Base-by-base conservation (phyloP, 208 protist species). In the Trypanosoma congolense region DNA sequence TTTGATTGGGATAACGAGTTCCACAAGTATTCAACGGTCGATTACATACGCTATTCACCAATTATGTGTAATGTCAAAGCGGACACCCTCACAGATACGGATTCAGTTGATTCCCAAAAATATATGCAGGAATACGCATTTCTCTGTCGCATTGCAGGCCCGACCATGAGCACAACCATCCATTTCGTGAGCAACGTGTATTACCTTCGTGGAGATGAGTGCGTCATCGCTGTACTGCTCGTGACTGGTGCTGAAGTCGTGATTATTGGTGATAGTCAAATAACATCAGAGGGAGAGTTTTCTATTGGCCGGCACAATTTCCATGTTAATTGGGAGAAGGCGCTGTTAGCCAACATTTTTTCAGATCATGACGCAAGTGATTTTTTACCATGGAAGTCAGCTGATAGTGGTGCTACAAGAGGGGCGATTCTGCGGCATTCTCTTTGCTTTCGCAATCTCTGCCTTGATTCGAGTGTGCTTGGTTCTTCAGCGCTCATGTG, bases 371-470 rank as follows among this genome's bases (percentile, higher is more conserved):
- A 38, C 12, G 12, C 6, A 6, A 6, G 33, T 12, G 12, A 38
- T 12, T 38, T 38, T 38, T 12, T 38, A 6, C 33, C 33, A 12
- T 38, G 33, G 33, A 6, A 16, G 12, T 38, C 33, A 38, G 33
- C 6, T 16, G 12, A 12, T 6, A 12, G 33, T 38, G 77, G 60
- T 36, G 70, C 62, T 51, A 62, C 56, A 10, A 77, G 73, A 14
- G 52, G 69, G 46, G 78, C 71, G 1, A 74, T 68, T 12, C 82
- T 83, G 46, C 76, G 78, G 38, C 75, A 74, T 55, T 90, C 83
- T 18, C 79, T 85, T 64, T 87, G 86, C 63, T 90, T 85, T 61
- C 75, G 83, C 4, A 77, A 82, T 61, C 41, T 90, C 45, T 70
- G 74, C 21, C 66, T 74, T 3, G 76, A 87, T 49, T 48, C 46